Evolutionary conservation across 192 early-diverging fungal genomes (phyloP).

Genomic region (Pecoramyces ruminantium): DNA sequence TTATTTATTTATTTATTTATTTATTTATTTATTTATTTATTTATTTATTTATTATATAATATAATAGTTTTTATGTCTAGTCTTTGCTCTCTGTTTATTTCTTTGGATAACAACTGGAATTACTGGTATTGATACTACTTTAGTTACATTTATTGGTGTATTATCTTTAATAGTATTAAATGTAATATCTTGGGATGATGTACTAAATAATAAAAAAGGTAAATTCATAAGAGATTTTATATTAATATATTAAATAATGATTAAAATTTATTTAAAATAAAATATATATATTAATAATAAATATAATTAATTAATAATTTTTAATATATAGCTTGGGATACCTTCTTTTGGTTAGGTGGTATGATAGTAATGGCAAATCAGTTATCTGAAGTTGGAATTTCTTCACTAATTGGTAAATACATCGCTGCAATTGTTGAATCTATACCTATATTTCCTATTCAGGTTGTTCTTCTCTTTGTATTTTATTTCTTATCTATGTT

Average conservation of each 20-base stretch:
- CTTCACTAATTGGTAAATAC: constrained; percentile 45
- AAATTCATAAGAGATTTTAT: too few relatives aligned
- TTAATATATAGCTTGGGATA: constrained; percentile 56
- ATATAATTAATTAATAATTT: too few relatives aligned
- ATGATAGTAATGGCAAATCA: constrained; percentile 64
- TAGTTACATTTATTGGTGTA: constrained; percentile 51
- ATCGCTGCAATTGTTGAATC: constrained; percentile 35
- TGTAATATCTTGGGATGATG: constrained; percentile 46
- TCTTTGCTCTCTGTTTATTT: constrained; percentile 29
- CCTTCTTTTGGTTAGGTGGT: constrained; percentile 63
- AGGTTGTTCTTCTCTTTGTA: neutral
- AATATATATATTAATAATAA: too few relatives aligned
- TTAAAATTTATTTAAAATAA: too few relatives aligned
- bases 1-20: too few relatives aligned
- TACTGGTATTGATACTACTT: constrained; percentile 40
- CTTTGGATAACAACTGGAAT: constrained; percentile 43
- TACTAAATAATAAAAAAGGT: constrained; percentile 44
- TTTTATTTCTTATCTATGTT: neutral
- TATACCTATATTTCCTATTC: neutral
- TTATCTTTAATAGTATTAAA: constrained; percentile 30
- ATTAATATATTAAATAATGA: too few relatives aligned
- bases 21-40: too few relatives aligned
- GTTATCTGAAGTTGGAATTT: constrained; percentile 47
- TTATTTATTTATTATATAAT: too few relatives aligned
- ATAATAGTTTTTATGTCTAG: constrained; percentile 18